A percentile compares a stretch with the other conserved stretches of the same genome.
Conservation (phyloP, 2,329 filamentous ascomycete species). For the Verticillium nonalfalfae region DNA sequence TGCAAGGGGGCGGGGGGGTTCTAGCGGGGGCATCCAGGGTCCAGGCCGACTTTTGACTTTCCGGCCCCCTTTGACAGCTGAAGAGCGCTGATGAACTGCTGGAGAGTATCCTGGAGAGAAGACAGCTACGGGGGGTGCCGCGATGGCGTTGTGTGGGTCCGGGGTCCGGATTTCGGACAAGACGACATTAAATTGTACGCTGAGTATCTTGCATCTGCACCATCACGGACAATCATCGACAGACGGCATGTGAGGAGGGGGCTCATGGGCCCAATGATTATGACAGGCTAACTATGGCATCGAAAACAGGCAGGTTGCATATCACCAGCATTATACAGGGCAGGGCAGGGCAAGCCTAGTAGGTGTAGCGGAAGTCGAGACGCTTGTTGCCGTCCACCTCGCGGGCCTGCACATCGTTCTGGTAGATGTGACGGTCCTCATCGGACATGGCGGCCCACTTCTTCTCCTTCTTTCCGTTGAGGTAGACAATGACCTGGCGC, state of each 20-base stretch:
- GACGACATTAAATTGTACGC: neutral
- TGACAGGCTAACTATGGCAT: neutral
- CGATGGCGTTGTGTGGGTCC: neutral
- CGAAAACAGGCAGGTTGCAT: neutral
- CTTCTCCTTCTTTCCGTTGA: slow-evolving; percentile 42
- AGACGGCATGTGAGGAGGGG: too few relatives aligned
- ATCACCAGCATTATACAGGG: neutral
- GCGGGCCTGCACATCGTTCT: slow-evolving; percentile 33
- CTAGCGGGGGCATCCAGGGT: neutral
- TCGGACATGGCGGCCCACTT: slow-evolving; percentile 37
- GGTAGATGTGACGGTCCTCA: slow-evolving; percentile 37
- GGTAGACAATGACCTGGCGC: slow-evolving; percentile 31
- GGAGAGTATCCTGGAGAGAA: too few relatives aligned
- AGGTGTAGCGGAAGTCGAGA: slow-evolving; percentile 44
- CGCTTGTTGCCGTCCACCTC: slow-evolving; percentile 42
- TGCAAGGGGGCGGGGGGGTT: neutral
- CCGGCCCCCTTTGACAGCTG: neutral
- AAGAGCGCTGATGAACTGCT: neutral
- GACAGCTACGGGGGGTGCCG: neutral
- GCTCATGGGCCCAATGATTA: neutral
- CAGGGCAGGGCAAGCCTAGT: slow-evolving; percentile 18
- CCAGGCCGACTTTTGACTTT: neutral
- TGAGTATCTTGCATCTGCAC: neutral
- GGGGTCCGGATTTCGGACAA: neutral
- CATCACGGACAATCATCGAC: neutral